phyloP scores from a whole-genome alignment of 202 grass and related monocot genomes.

The Elaeis oleifera region DNA sequence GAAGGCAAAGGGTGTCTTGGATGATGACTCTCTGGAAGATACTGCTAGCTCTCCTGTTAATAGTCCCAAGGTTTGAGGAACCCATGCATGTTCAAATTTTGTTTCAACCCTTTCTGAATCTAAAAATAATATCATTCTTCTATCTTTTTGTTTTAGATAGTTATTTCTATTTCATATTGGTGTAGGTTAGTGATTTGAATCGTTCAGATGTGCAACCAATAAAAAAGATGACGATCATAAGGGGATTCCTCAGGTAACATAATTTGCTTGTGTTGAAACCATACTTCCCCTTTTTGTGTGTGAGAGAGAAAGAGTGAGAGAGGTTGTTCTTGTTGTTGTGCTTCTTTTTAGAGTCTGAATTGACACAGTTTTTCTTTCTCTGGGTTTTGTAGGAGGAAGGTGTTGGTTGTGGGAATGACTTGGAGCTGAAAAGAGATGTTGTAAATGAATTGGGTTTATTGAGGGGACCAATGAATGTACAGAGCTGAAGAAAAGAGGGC shows the following conservation, averaged over 20 bases:
- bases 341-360: too few species aligned
- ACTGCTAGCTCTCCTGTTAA: conserved; percentile 94
- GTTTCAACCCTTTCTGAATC: neutral
- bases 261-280: neutral
- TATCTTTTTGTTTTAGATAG: neutral
- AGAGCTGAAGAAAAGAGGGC: conserved; percentile 68
- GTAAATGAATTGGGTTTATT: conserved; percentile 20
- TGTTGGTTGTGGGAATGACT: conserved; percentile 15
- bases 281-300: neutral
- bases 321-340: too few species aligned
- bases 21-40: conserved; percentile 79
- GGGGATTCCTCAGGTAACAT: conserved; percentile 6
- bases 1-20: conserved; percentile 28
- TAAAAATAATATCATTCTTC: neutral
- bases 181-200: neutral
- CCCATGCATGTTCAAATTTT: neutral
- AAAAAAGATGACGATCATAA: conserved; percentile 1
- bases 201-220: neutral
- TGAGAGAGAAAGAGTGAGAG: too few species aligned
- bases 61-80: conserved; percentile 69
- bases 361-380: neutral
- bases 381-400: conserved; percentile 23
- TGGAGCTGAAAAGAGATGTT: conserved; percentile 25
- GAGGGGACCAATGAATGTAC: conserved; percentile 36
- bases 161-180: neutral